phyloP scores from a whole-genome alignment of 2,329 filamentous ascomycete species.

The Hypoxylon sp. region DNA sequence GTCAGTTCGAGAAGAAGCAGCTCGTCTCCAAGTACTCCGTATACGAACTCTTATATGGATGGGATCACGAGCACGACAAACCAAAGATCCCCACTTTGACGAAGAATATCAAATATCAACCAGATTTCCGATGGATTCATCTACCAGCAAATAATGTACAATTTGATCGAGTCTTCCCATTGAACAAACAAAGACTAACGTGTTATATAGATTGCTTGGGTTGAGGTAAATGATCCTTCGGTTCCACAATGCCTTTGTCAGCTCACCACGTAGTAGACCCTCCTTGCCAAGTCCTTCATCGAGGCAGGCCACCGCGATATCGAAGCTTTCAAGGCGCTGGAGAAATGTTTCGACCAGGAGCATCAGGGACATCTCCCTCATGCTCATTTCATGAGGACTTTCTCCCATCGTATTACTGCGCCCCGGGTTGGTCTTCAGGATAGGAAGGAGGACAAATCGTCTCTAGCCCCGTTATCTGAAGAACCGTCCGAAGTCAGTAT shows the following conservation, averaged over 20 bases:
- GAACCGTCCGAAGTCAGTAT: conserved; percentile 49
- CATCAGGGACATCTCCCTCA: conserved; percentile 72
- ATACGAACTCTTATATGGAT: conserved; percentile 67
- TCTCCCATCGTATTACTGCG: conserved; percentile 66
- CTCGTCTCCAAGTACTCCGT: conserved; percentile 65
- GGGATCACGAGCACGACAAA: conserved; percentile 62
- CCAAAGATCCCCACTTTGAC: conserved; percentile 64
- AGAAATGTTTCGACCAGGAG: conserved; percentile 73
- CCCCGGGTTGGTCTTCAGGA: conserved; percentile 52
- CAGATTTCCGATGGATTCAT: conserved; percentile 68
- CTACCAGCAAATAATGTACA: conserved; percentile 66
- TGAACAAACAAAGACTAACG: conserved; percentile 42
- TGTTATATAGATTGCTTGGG: conserved; percentile 68
- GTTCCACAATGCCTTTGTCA: conserved; percentile 7
- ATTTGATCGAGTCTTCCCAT: conserved; percentile 14
- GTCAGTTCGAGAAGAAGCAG: conserved; percentile 59
- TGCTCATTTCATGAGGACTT: conserved; percentile 73
- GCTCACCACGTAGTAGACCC: conserved; percentile 55
- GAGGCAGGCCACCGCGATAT: conserved; percentile 74
- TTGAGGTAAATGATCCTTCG: conserved; percentile 60
- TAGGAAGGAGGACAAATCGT: conserved; percentile 53
- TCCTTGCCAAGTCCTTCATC: conserved; percentile 75
- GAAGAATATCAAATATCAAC: conserved; percentile 62
- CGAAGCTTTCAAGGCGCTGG: conserved; percentile 74
- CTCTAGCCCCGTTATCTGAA: conserved; percentile 51